A percentile compares a stretch with the other conserved stretches of the same genome.
Conservation (phyloP, 495 filamentous ascomycete genomes). For the Trichoderma gamsii region DNA sequence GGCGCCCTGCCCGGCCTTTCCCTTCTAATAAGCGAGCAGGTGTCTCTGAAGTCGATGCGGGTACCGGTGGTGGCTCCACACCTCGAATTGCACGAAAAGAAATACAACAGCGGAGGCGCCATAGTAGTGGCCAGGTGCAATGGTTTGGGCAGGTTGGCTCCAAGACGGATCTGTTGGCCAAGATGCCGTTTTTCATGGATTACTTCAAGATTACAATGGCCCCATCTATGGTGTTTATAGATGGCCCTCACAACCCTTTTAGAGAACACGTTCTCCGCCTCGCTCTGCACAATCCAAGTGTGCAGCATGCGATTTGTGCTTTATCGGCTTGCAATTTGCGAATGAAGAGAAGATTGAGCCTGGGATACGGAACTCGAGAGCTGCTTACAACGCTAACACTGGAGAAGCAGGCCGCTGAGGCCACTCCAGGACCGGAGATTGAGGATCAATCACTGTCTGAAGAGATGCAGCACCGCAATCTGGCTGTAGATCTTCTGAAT, state of each 20-base stretch:
- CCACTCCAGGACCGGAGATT: constrained; percentile 30
- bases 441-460: constrained; percentile 55
- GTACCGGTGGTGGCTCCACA: background rate
- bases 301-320: constrained; percentile 89
- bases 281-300: constrained; percentile 67
- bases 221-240: constrained; percentile 84
- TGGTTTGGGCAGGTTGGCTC: constrained; percentile 30
- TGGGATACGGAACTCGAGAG: constrained; percentile 43
- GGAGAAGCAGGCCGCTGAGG: constrained; percentile 30
- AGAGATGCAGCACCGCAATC: constrained; percentile 73
- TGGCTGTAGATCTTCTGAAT: constrained; percentile 78
- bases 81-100: background rate
- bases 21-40: constrained; percentile 16
- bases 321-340: constrained; percentile 78
- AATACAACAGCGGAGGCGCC: background rate
- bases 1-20: constrained; percentile 14
- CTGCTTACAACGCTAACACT: constrained; percentile 30
- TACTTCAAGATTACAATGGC: constrained; percentile 88
- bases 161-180: constrained; percentile 45
- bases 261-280: constrained; percentile 76
- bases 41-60: constrained; percentile 11
- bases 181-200: constrained; percentile 59
- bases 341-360: constrained; percentile 51
- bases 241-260: constrained; percentile 78
- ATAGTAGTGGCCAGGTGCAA: constrained; percentile 24